These are phyloP conservation scores for Acanthamoeba sp. DNA, from an alignment of 208 protist species.

Conservation along the genomic window DNA sequence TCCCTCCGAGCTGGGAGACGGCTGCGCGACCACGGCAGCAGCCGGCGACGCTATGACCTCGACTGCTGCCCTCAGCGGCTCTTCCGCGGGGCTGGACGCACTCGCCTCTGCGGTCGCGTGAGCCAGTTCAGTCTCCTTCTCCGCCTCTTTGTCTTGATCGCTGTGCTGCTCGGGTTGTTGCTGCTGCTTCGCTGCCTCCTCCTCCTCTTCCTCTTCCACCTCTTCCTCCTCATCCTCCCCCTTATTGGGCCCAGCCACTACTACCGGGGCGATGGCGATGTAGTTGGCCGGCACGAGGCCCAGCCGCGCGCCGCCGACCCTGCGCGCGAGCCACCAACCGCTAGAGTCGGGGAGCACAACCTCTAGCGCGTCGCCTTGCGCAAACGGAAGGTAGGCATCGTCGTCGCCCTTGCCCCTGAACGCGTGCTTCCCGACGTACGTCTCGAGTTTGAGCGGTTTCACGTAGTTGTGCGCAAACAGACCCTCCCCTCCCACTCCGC, in stretches of 20 bases:
- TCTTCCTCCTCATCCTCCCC: background rate
- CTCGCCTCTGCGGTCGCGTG: too few species aligned
- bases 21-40: too few species aligned
- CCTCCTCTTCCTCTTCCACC: background rate
- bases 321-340: background rate
- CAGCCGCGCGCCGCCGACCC: background rate
- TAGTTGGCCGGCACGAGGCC: background rate
- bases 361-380: background rate
- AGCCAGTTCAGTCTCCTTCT: too few species aligned
- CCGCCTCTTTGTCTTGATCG: too few species aligned
- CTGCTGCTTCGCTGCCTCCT: too few species aligned
- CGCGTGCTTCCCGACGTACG: background rate
- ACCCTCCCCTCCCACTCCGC: background rate
- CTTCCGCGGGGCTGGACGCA: too few species aligned
- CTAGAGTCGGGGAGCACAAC: background rate
- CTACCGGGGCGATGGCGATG: background rate
- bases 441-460: background rate
- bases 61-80: too few species aligned
- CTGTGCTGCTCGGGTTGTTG: too few species aligned
- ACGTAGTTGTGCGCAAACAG: constrained; percentile 18
- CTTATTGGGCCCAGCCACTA: background rate
- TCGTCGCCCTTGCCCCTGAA: constrained; percentile 15
- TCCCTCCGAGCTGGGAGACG: background rate
- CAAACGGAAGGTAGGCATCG: background rate
- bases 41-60: background rate